Evolutionary conservation across 768 basidiomycete genomes (phyloP), one percentile per base, ranked within the genome.

Genomic region (Steccherinum ochraceum): DNA sequence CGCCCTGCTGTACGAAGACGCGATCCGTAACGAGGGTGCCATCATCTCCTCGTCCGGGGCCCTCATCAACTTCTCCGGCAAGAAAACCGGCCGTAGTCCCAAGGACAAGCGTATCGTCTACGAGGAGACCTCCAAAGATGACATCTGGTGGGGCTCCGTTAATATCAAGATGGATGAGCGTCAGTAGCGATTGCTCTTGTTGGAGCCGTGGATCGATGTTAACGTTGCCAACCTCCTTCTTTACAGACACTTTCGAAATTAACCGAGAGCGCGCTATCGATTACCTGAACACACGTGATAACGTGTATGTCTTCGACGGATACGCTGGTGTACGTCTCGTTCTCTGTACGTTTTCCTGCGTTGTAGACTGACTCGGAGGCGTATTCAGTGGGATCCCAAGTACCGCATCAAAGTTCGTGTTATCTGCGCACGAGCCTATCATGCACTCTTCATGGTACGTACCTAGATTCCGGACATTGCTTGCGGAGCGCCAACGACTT

Each of bases 331-430:
- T 87, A 64, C 58, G 83, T 64, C 58, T 24, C 24, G 42, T 46
- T 45, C 35, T 18, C 55, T 42, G 45, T 44, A 26, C 19, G n/a
- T n/a, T n/a, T n/a, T n/a, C n/a, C n/a, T n/a, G n/a, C n/a, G n/a
- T n/a, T n/a, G n/a, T n/a, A n/a, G n/a, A n/a, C n/a, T n/a, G n/a
- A n/a, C n/a, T n/a, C n/a, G n/a, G n/a, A n/a, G n/a, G 39, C 25
- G n/a, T 19, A 46, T 5, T 24, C 53, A 89, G 87, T 97, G 94
- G 93, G 93, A 99, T 73, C 92, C 94, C 51, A 93, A 89, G 69
- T 99, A 98, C 82, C 82, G 96, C 58, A 98, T 99, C 76, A 99
- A 99, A 75, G 95, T 99, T 70, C 93, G 96, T 57, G 94, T 99
- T 58, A 95, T 99, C 66, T 96, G 95, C 58, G 93, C 93, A 20